Evolutionary conservation across 768 basidiomycete genomes (phyloP), one percentile per base, ranked within the genome.

Genomic region (Collybiopsis luxurians): DNA sequence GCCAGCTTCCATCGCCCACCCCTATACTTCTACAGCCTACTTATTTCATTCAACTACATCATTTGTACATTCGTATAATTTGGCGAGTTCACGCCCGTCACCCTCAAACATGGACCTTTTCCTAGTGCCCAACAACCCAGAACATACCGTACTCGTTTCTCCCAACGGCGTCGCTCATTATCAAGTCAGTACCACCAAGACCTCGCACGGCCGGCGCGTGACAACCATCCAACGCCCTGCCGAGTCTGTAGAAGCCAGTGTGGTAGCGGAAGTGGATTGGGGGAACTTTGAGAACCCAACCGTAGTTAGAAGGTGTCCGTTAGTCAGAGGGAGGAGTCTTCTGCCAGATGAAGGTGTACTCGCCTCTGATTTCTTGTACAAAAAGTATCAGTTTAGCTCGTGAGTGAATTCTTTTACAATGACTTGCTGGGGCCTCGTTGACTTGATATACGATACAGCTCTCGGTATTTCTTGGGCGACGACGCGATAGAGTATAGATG

Each of bases 241-340:
- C 3, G 71, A 73, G 48, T 60, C 65, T 24, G 66, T 67, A 57
- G 71, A 71, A 42, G 73, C 75, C 34, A 73, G 71, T 44, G 64
- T 77, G 44, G 75, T 84, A 26, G 81, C 79, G 4, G 79, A 82
- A 61, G 73, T 84, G 34, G 73, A 75, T 52, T 83, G 81, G 79
- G 70, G 70, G 51, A 65, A 68, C 31, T 73, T 68, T 69, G 69
- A 70, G 34, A 67, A 69, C 34, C 75, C 77, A n/a, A 77, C 79
- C 3, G 67, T 75, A 11, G 72, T 80, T 56, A 68, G 71, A 47
- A 76, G 75, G 59, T 62, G 53, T 19, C 42, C 48, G 26, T 34
- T 47, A 30, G 3, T 34, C n/a, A 42, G 30, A 49, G 65, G 17
- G 69, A 66, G 6, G 61, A 67, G 38, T 61, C 61, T 11, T 34